Evolutionary conservation across 306 rosid genomes (phyloP).

Genomic region (Myrica gale): DNA sequence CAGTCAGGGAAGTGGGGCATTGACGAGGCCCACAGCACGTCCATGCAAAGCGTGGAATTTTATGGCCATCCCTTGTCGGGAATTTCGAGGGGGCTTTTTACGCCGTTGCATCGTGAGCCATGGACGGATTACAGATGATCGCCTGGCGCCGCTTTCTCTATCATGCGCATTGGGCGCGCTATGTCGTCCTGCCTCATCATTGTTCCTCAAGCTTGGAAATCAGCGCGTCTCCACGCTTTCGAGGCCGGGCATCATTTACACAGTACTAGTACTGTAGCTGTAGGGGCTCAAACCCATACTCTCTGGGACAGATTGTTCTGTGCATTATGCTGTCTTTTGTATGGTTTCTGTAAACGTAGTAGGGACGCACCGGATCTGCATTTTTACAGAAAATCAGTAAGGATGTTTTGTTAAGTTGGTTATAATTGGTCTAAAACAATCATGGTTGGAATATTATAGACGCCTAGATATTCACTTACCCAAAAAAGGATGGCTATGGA

Average conservation of each 20-base stretch:
- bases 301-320: too few relatives aligned
- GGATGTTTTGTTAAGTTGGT: conserved; percentile 15
- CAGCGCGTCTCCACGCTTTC: not conserved
- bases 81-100: conserved; percentile 23
- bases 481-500: not conserved
- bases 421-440: conserved; percentile 23
- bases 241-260: too few relatives aligned
- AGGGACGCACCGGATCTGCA: not conserved
- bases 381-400: not conserved
- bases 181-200: conserved; percentile 2
- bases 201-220: not conserved
- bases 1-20: conserved; percentile 52
- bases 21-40: conserved; percentile 38
- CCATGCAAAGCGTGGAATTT: conserved; percentile 58
- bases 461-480: not conserved
- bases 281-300: too few relatives aligned
- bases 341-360: not conserved
- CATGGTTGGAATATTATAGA: conserved; percentile 18
- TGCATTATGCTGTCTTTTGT: too few relatives aligned
- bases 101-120: conserved; percentile 16
- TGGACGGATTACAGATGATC: not conserved
- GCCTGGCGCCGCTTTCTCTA: not conserved
- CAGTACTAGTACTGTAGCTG: too few relatives aligned
- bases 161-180: conserved; percentile 5
- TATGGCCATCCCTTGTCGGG: conserved; percentile 36